These are phyloP conservation scores for Halophytophthora batemanensis DNA, from an alignment of 352 stramenopile genomes.

Conservation along the genomic window DNA sequence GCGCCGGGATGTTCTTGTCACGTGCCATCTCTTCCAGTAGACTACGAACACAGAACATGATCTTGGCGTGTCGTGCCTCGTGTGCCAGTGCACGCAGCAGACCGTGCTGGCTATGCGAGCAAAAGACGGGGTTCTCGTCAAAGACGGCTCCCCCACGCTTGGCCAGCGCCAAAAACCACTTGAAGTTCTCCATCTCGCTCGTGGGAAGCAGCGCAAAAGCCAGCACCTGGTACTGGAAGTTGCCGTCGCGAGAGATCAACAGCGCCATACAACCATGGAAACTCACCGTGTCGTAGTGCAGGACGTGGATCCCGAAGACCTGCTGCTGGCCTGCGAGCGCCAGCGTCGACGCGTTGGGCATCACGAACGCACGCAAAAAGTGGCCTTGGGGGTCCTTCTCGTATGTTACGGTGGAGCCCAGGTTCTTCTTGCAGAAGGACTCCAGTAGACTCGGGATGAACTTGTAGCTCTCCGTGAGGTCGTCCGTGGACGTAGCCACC, in stretches of 20 bases:
- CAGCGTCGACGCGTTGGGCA: conserved; percentile 51
- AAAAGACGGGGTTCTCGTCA: conserved; percentile 54
- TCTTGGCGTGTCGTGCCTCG: conserved; percentile 49
- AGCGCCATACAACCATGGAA: conserved; percentile 64
- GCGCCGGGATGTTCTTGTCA: conserved; percentile 75
- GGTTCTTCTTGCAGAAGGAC: conserved; percentile 72
- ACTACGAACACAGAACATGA: conserved; percentile 74
- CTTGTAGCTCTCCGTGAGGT: conserved; percentile 81
- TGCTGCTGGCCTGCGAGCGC: conserved; percentile 57
- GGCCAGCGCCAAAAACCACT: conserved; percentile 66
- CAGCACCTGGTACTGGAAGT: conserved; percentile 60
- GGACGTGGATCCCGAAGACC: conserved; percentile 67
- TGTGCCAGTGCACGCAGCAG: conserved; percentile 51
- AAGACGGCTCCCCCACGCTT: conserved; percentile 50
- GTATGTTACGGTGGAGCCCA: conserved; percentile 54
- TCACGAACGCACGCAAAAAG: conserved; percentile 71
- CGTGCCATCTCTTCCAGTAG: conserved; percentile 61
- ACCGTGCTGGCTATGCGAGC: conserved; percentile 54
- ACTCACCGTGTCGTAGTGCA: conserved; percentile 66
- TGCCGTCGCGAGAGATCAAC: conserved; percentile 66
- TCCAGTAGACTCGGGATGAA: conserved; percentile 73
- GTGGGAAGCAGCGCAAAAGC: conserved; percentile 67
- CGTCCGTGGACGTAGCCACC: conserved; percentile 64
- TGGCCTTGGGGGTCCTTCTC: conserved; percentile 58
- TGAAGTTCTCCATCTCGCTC: conserved; percentile 64